These are phyloP conservation scores for Cercospora berteroae DNA, from an alignment of 2,329 filamentous ascomycete species.

Conservation along the genomic window DNA sequence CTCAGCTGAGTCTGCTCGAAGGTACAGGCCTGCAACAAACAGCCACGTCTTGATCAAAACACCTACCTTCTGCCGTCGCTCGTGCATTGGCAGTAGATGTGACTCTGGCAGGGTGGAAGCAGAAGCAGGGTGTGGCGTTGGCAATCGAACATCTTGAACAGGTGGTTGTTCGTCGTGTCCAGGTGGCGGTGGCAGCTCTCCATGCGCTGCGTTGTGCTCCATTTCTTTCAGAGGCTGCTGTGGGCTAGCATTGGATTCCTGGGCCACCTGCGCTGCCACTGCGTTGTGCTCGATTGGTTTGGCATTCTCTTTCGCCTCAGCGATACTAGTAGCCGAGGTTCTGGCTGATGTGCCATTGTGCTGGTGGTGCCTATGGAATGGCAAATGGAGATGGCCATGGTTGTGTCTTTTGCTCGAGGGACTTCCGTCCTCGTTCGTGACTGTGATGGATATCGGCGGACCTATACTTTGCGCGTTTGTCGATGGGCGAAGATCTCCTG, in stretches of 20 bases:
- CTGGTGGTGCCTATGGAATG: slow-evolving; percentile 28
- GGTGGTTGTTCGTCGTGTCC: slow-evolving; percentile 44
- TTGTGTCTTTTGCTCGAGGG: slow-evolving; percentile 38
- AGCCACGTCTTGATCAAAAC: slow-evolving; percentile 81
- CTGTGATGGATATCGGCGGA: slow-evolving; percentile 68
- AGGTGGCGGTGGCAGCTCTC: slow-evolving; percentile 38
- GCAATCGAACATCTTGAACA: slow-evolving; percentile 45
- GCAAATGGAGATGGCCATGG: slow-evolving; percentile 38
- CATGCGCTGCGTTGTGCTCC: slow-evolving; percentile 42
- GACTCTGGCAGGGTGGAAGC: slow-evolving; percentile 43
- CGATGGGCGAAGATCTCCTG: slow-evolving; percentile 18
- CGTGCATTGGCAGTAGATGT: slow-evolving; percentile 51
- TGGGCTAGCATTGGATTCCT: slow-evolving; percentile 14
- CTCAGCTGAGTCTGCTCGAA: slow-evolving; percentile 73
- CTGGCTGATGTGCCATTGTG: slow-evolving; percentile 12
- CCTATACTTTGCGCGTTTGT: slow-evolving; percentile 28
- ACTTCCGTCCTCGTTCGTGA: slow-evolving; percentile 62
- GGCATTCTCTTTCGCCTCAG: slow-evolving; percentile 10
- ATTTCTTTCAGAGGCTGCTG: slow-evolving; percentile 41
- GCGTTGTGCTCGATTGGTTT: slow-evolving; percentile 20
- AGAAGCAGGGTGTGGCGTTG: slow-evolving; percentile 40
- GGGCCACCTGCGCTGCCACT: slow-evolving; percentile 7
- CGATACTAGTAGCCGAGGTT: slow-evolving; percentile 18
- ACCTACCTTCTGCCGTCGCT: slow-evolving; percentile 55
- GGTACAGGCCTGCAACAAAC: slow-evolving; percentile 83